phyloP scores from a whole-genome alignment of 176 grass and related monocot genomes.

The Triticum dicoccoides region DNA sequence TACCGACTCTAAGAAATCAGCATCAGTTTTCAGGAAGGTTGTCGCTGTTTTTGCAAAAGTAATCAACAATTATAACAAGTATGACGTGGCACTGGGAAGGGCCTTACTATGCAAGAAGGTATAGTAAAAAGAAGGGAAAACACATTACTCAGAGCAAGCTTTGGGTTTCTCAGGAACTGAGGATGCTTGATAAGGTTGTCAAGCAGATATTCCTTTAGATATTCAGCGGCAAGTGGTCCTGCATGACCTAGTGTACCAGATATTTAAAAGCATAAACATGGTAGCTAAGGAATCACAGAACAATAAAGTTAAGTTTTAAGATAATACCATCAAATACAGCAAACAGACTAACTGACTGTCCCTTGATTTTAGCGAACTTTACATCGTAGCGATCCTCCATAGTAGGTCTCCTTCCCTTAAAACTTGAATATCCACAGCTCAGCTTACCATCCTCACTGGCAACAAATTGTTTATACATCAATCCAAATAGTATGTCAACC shows the following conservation, averaged over 20 bases:
- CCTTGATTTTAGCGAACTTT: slow-evolving; percentile 54
- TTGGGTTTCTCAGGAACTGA: slow-evolving; percentile 69
- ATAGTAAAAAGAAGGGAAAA: slow-evolving; percentile 17
- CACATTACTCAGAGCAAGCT: slow-evolving; percentile 76
- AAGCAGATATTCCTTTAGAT: slow-evolving; percentile 84
- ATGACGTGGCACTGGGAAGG: slow-evolving; percentile 13
- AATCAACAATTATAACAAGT: slow-evolving; percentile 3
- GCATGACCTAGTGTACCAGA: slow-evolving; percentile 66
- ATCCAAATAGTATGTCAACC: neutral
- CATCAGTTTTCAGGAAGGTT: slow-evolving; percentile 68
- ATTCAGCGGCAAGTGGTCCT: slow-evolving; percentile 67
- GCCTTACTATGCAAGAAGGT: slow-evolving; percentile 4
- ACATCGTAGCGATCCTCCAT: slow-evolving; percentile 89
- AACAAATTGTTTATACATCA: slow-evolving; percentile 16
- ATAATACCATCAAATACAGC: slow-evolving; percentile 85
- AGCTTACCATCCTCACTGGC: slow-evolving; percentile 66
- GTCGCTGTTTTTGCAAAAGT: slow-evolving; percentile 45
- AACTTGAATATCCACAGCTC: slow-evolving; percentile 73
- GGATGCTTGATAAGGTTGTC: slow-evolving; percentile 82
- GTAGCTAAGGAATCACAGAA: neutral
- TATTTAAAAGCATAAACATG: neutral
- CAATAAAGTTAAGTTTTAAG: slow-evolving; percentile 19
- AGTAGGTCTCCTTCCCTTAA: slow-evolving; percentile 53
- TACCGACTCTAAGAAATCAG: slow-evolving; percentile 68
- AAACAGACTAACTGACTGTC: slow-evolving; percentile 57